Evolutionary conservation across 495 filamentous ascomycete species (phyloP), one percentile per base, ranked within the genome.

Genomic region (Penicillium samsonianum): DNA sequence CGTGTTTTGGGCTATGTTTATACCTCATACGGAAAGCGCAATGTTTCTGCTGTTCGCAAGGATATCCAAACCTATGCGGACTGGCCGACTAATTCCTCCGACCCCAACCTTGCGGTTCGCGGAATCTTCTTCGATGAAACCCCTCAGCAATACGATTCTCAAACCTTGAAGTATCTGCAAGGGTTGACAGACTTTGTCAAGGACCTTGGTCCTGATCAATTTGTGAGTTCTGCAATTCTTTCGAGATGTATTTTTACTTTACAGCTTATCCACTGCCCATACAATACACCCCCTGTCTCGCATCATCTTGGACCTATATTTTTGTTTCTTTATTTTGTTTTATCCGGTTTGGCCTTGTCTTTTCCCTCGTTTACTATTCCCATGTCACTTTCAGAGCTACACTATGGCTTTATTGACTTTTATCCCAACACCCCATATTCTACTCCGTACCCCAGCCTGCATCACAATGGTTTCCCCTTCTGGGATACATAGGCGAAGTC

Each of bases 1-100:
- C 72, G 64, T 11, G 72, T 82, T 5, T 60, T 85, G 42, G 83
- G 82, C 12, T 85, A 85, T 62, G 78, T 85, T 38, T 71, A 76
- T 45, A 83, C 78, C 22, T 72, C 70, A 35, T 85, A 79, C 53
- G 74, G 77, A 8, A 63, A 70, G 25, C 72, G 81, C 23, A 67
- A 76, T n/a, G 55, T 76, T 10, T 69, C 59, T 16, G 54, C 70
- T 16, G 66, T 80, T 20, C 64, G 70, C 43, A 57, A 57, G 35
- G 82, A 85, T 60, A 72, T 84, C 42, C 61, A 69, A 28, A 73
- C 72, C 17, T 84, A 82, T 50, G 70, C 77, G 19, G 69, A 65
- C 9, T 84, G 81, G 81, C 67, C 74, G 28, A 67, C 53, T 23
- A 63, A 67, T 52, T 68, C 70, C 26, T 71, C 60, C 16, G 70